Evolutionary conservation across 2,329 filamentous ascomycete species (phyloP), one percentile per base, ranked within the genome.

Genomic region (Chalara sp.): DNA sequence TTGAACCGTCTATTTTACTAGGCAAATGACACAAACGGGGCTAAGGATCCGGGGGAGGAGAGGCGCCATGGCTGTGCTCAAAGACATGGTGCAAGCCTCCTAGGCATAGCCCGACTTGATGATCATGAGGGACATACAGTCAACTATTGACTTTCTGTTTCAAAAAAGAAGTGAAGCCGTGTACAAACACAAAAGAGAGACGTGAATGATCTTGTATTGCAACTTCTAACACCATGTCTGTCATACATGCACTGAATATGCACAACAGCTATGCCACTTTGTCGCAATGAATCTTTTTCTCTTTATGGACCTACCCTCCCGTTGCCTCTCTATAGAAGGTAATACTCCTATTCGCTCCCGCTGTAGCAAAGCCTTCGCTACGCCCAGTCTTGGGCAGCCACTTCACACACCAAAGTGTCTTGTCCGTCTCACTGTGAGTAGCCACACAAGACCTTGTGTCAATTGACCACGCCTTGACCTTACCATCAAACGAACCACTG

Each of bases 391-490:
- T 90, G 8, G 87, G 87, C 53, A 95, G 69, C 89, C 89, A 95
- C 63, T 82, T 85, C 31, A 91, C 88, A 49, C 82, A 81, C 87
- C 91, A 96, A 3, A 97, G 66, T 0, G 84, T 80, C 69, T 87
- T 87, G 56, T 92, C 91, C 5, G 88, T 90, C 72, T 97, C 91
- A 52, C 86, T 91, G 66, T 96, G 89, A 7, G 93, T 99, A 10
- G 92, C 90, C 43, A 99, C 93, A 65, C 93, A 97, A 5, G 78
- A 76, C 51, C 83, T 80, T 33, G 84, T 80, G 61, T 96, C 90
- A 53, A 96, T 80, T 32, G 89, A 92, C 93, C 93, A 99, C 32
- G 97, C 87, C 70, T 96, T 96, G 54, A 87, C 89, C 68, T 95
- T 96, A 37, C 93, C 92, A 64, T 97, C 91, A 67, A 95, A 89